These are phyloP conservation scores for Wickerhamomyces mucosus DNA, from an alignment of 805 yeast species.

Conservation along the genomic window DNA sequence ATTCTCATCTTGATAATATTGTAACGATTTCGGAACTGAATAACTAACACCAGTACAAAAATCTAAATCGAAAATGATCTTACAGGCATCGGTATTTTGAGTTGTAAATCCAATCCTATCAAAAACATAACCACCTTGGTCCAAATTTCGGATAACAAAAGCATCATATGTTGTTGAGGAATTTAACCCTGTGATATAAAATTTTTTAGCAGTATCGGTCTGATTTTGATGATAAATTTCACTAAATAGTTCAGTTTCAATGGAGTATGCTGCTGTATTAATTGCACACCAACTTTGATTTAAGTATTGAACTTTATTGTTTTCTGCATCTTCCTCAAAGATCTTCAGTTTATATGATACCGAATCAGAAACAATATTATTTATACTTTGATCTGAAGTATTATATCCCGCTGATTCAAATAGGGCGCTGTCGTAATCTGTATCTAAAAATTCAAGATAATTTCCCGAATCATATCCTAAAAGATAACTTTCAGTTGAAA, in stretches of 20 bases:
- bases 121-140: constrained; percentile 51
- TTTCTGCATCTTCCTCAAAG: constrained; percentile 6
- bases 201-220: no score
- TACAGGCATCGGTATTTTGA: constrained; percentile 54
- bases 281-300: constrained; percentile 9
- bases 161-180: constrained; percentile 55
- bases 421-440: background rate
- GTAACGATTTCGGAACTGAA: constrained; percentile 58
- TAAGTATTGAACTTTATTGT: constrained; percentile 1
- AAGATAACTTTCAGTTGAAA: background rate
- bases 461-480: background rate
- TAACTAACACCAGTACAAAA: constrained; percentile 82
- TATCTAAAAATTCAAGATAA: background rate
- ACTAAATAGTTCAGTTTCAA: constrained; percentile 15
- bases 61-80: constrained; percentile 60
- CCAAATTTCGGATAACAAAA: constrained; percentile 43
- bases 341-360: constrained; percentile 1
- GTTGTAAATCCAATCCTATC: constrained; percentile 45
- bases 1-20: constrained; percentile 22
- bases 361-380: background rate
- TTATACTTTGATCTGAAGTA: background rate
- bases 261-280: constrained; percentile 1
- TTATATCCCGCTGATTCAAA: background rate
- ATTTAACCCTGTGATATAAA: constrained; percentile 52
- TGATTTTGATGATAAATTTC: constrained; percentile 21